Conservation (phyloP, 148 eudicot genomes). For the Nyssa sinensis region DNA sequence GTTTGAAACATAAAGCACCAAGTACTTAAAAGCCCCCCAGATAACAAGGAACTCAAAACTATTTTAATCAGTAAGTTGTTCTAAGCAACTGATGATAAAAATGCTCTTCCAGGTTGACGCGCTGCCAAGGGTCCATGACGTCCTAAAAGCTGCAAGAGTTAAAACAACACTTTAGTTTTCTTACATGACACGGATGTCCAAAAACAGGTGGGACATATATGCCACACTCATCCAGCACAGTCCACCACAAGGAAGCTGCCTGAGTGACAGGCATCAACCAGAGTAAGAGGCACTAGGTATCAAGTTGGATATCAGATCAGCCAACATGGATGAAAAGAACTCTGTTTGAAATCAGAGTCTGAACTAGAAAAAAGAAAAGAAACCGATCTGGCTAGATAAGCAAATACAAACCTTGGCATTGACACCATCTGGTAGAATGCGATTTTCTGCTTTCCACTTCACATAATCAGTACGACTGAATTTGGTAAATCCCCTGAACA, state of each 20-base stretch:
- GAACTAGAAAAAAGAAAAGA: not conserved
- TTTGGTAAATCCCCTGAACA: constrained; percentile 51
- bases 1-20: not conserved
- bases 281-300: not conserved
- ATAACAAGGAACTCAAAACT: not conserved
- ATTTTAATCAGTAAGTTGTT: not conserved
- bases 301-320: no score
- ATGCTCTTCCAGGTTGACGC: constrained; percentile 46
- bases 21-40: not conserved
- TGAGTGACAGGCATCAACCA: not conserved
- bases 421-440: constrained; percentile 46
- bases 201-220: not conserved
- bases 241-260: not conserved
- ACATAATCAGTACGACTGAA: constrained; percentile 44
- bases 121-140: constrained; percentile 43
- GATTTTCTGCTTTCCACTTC: constrained; percentile 42
- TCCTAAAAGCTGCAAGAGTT: constrained; percentile 36
- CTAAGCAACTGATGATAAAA: constrained; percentile 30
- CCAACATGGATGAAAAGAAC: not conserved
- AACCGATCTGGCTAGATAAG: not conserved
- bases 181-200: no score
- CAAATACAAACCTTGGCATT: constrained; percentile 39
- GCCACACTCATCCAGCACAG: not conserved
- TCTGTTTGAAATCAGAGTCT: no score
- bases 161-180: not conserved